phyloP scores from a whole-genome alignment of 441 rosid genomes.

The Pelargonium australe region DNA sequence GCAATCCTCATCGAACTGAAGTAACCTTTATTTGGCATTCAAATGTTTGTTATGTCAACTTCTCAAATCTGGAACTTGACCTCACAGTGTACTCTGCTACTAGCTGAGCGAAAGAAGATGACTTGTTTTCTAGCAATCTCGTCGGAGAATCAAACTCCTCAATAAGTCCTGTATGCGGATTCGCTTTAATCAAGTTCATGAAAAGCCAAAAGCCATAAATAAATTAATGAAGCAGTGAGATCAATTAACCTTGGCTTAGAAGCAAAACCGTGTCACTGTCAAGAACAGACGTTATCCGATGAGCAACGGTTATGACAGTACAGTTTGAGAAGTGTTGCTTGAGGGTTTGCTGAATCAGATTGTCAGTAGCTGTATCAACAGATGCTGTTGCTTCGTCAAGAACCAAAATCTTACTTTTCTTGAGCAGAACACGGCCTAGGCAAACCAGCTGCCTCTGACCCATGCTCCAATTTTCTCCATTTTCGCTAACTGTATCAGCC shows the following conservation, averaged over 20 bases:
- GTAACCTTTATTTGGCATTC: too few relatives aligned
- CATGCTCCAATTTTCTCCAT: conserved; percentile 96
- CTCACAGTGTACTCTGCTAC: conserved; percentile 70
- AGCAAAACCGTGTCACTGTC: conserved; percentile 77
- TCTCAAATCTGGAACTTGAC: conserved; percentile 37
- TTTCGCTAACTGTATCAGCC: conserved; percentile 48
- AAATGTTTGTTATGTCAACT: background rate
- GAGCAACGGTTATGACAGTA: conserved; percentile 76
- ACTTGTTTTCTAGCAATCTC: conserved; percentile 53
- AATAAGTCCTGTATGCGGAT: conserved; percentile 40
- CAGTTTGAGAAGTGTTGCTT: conserved; percentile 57
- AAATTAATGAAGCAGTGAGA: background rate
- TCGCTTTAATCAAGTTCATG: background rate
- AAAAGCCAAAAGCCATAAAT: background rate
- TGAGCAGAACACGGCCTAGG: conserved; percentile 70
- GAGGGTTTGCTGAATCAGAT: conserved; percentile 70
- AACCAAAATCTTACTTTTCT: conserved; percentile 72
- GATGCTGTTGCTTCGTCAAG: conserved; percentile 97
- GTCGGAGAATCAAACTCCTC: conserved; percentile 62
- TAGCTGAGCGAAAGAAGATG: conserved; percentile 70
- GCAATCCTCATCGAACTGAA: too few relatives aligned
- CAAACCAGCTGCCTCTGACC: conserved; percentile 89
- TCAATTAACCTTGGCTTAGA: conserved; percentile 50
- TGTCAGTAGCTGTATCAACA: conserved; percentile 78
- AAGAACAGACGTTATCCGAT: conserved; percentile 69